Evolutionary conservation across 345 rosid species (phyloP).

Genomic region (Streptanthus diversifolius): DNA sequence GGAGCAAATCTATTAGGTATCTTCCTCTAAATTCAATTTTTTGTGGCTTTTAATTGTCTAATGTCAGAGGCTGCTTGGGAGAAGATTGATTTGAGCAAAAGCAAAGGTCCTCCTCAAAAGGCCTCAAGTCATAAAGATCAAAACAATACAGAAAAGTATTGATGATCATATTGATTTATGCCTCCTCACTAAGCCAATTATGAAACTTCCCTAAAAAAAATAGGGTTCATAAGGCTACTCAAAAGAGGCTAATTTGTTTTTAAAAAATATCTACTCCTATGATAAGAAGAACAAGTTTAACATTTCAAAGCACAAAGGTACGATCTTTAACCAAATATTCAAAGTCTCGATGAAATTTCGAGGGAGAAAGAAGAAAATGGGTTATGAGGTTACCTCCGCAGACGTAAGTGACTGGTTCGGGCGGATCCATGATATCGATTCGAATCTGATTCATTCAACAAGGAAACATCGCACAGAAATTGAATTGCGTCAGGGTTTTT

Average conservation of each 20-base stretch:
- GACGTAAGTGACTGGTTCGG: constrained; percentile 81
- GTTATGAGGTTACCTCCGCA: constrained; percentile 60
- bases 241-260: constrained; percentile 1
- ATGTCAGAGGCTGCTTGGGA: constrained; percentile 24
- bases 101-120: constrained; percentile 24
- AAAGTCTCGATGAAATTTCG: too few species aligned
- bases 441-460: not conserved
- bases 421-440: constrained; percentile 59
- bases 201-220: constrained; percentile 10
- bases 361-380: not conserved
- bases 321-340: not conserved
- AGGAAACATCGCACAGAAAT: not conserved
- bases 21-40: not conserved
- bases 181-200: constrained; percentile 32
- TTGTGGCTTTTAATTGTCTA: not conserved
- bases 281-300: not conserved
- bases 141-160: constrained; percentile 11
- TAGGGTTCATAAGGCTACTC: constrained; percentile 24
- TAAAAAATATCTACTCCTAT: not conserved
- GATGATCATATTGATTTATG: constrained; percentile 13
- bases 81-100: constrained; percentile 16
- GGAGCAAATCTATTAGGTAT: not conserved
- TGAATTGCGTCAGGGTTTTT: not conserved
- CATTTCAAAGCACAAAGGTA: constrained; percentile 1
- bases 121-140: constrained; percentile 13